Evolutionary conservation across 2,329 filamentous ascomycete genomes (phyloP).

Genomic region (Herpotrichia juniperi): DNA sequence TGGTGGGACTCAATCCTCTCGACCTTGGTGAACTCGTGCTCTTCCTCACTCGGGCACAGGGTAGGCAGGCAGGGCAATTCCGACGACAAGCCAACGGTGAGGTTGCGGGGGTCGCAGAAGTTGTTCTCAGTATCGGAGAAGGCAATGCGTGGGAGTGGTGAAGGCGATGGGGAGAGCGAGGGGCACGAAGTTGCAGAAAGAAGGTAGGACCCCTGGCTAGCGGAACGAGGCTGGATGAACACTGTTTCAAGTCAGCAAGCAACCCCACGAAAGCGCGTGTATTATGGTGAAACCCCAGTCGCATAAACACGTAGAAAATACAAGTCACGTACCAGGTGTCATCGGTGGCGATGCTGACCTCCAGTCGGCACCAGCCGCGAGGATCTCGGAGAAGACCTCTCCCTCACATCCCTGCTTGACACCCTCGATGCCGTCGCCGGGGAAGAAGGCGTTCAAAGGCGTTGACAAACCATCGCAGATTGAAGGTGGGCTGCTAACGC

Average conservation of each 20-base stretch:
- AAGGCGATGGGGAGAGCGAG: slow-evolving; percentile 85
- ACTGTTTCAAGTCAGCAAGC: slow-evolving; percentile 53
- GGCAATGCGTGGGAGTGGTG: slow-evolving; percentile 74
- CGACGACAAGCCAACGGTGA: slow-evolving; percentile 70
- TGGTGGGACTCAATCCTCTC: slow-evolving; percentile 42
- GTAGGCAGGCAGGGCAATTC: slow-evolving; percentile 71
- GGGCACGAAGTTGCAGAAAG: slow-evolving; percentile 77
- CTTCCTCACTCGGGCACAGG: slow-evolving; percentile 68
- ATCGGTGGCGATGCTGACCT: slow-evolving; percentile 81
- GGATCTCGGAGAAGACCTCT: slow-evolving; percentile 73
- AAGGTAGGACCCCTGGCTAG: slow-evolving; percentile 70
- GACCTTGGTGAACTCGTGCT: slow-evolving; percentile 50
- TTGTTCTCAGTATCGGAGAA: slow-evolving; percentile 75
- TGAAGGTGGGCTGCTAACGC: slow-evolving; percentile 80
- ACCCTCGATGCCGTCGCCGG: slow-evolving; percentile 45
- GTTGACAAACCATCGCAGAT: slow-evolving; percentile 79
- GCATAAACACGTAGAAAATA: neutral
- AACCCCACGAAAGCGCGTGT: neutral
- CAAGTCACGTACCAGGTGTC: slow-evolving; percentile 76
- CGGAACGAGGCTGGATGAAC: slow-evolving; percentile 70
- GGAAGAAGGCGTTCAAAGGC: slow-evolving; percentile 80
- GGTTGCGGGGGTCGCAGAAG: slow-evolving; percentile 89
- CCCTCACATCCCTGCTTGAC: slow-evolving; percentile 67
- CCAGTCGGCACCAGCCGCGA: slow-evolving; percentile 77
- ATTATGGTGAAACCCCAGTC: neutral